Base-by-base conservation (phyloP, 2,329 filamentous ascomycete genomes). In the Claviceps paspali region DNA sequence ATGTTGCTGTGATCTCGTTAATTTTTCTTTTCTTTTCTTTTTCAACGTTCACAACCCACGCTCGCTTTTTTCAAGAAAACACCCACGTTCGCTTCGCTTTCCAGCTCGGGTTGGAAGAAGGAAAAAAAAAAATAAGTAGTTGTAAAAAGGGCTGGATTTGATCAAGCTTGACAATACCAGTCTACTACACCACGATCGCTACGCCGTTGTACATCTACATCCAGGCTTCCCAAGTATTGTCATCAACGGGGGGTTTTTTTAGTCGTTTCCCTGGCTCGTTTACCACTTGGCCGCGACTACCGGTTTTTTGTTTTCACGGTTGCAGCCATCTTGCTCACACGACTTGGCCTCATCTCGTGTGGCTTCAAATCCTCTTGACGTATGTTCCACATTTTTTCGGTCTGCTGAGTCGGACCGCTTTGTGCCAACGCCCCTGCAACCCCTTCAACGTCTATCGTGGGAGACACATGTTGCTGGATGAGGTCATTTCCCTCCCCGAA, bases 261-360 rank as follows among this genome's bases (percentile, higher is more conserved):
- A n/a, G n/a, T n/a, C n/a, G n/a, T n/a, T n/a, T n/a, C n/a, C n/a
- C n/a, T n/a, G n/a, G n/a, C n/a, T n/a, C n/a, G n/a, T n/a, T n/a
- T n/a, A n/a, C n/a, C n/a, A n/a, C n/a, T n/a, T n/a, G n/a, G n/a
- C n/a, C n/a, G n/a, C n/a, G n/a, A n/a, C n/a, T n/a, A n/a, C n/a
- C n/a, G n/a, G n/a, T n/a, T n/a, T 7, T 18, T 26, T 35, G 6
- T 14, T 22, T 38, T 43, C 9, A 62, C 61, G 49, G 53, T 64
- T 61, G 57, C 59, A 63, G 57, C 52, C 28, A 39, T 47, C 23
- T 26, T 44, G 46, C 47, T 47, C 43, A 49, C 53, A 52, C 47
- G 49, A 42, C 40, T 45, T 45, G 37, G 38, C 41, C 40, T 37
- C 42, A 14, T 19, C 26, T 30, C 47, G 49, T 47, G 49, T 57